phyloP scores from a whole-genome alignment of 2,329 filamentous ascomycete genomes.

The Sclerotinia nivalis region DNA sequence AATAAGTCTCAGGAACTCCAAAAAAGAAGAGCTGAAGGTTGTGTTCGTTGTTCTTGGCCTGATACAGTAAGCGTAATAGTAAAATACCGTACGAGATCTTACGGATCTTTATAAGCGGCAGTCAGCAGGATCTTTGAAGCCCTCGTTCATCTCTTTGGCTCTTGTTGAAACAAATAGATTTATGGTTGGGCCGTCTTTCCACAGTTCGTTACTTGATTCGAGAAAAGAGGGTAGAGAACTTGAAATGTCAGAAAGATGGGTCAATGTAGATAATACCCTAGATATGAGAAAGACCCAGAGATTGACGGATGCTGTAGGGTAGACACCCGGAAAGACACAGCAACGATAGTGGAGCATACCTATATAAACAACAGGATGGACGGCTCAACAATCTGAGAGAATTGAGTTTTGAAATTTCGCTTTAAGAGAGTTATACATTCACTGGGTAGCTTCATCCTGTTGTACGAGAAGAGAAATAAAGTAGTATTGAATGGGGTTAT shows the following conservation, averaged over 20 bases:
- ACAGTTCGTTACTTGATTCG: not conserved
- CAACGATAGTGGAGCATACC: slow-evolving; percentile 2
- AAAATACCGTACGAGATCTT: slow-evolving; percentile 17
- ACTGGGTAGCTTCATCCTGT: not conserved
- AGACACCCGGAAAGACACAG: slow-evolving; percentile 4
- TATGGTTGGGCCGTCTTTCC: not conserved
- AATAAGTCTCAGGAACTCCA: not conserved
- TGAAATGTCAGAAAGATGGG: not conserved
- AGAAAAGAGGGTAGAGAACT: not conserved
- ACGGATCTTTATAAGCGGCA: slow-evolving; percentile 5
- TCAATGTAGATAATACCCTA: slow-evolving; percentile 7
- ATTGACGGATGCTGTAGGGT: slow-evolving; percentile 11
- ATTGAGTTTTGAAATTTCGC: not conserved
- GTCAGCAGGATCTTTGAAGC: slow-evolving; percentile 2
- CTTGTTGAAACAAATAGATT: slow-evolving; percentile 9
- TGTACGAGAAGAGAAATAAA: not conserved
- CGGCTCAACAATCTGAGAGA: not conserved
- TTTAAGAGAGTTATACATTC: not conserved
- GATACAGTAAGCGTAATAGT: slow-evolving; percentile 20
- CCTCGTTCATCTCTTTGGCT: not conserved
- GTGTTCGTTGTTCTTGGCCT: slow-evolving; percentile 19
- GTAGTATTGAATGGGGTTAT: not conserved
- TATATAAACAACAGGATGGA: not conserved
- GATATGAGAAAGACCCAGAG: not conserved
- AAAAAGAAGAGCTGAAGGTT: slow-evolving; percentile 19